Evolutionary conservation across 257 asterid genomes (phyloP), one percentile per base, ranked within the genome.

Genomic region (Forsythia viridissima): DNA sequence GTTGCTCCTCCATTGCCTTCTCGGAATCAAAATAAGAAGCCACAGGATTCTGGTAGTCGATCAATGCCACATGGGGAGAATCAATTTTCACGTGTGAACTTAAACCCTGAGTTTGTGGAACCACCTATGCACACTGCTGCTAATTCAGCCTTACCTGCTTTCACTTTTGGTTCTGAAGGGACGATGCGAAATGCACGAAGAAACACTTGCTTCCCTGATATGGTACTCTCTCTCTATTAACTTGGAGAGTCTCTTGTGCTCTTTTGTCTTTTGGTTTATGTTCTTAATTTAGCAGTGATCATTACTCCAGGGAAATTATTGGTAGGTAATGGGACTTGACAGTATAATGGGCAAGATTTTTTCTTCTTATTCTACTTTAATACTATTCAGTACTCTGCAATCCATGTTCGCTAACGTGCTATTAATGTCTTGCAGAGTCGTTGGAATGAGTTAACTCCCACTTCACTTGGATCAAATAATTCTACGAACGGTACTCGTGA

Each of bases 201-300:
- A 75, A 82, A 81, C 78, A 77, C 82, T 73, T 86, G 41, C 76
- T 76, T 82, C 0, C 85, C 83, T 15, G 68, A 48, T 5, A 51
- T 9, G 82, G 92, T 88, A 73, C 11, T 20, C 24, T 18, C 3
- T 42, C n/a, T 71, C 30, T 71, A 55, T 16, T 2, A 5, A 55
- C 3, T 55, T 55, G 21, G 3, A 55, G 5, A 5, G 4, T 44
- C 24, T 37, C 59, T 59, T 40, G 1, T 70, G 46, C 21, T 36
- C 39, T 44, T 36, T 37, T 44, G 11, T 34, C n/a, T 8, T 61
- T 40, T 36, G 75, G 30, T 78, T 42, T 40, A 76, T 41, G 30
- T 65, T 61, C 24, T 70, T 61, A 6, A 70, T 76, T 73, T 76
- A 57, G 46, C 20, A 10, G 10, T 10, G 15, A 8, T 69, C 73